Percentiles rank a stretch among this genome's conserved stretches.
These are phyloP conservation scores for Nannochloropsis gaditana DNA, from an alignment of 108 stramenopile genomes.

Conservation along the genomic window DNA sequence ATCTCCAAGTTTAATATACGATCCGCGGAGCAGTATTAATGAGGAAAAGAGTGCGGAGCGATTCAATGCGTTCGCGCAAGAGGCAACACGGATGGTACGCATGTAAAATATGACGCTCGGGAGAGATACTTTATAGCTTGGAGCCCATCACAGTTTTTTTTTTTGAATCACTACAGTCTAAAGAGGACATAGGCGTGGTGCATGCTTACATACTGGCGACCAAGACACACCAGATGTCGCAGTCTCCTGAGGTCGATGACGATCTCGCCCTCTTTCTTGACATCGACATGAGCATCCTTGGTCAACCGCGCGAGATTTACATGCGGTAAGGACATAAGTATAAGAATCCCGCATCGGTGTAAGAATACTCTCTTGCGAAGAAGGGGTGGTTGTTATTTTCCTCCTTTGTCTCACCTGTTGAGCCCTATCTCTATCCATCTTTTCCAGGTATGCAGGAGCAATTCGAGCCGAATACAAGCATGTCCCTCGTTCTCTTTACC, in stretches of 20 bases:
- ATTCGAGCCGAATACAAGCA: not conserved
- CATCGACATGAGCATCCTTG: not conserved
- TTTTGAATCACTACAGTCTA: not conserved
- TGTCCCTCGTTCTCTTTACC: not conserved
- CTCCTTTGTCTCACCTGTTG: not conserved
- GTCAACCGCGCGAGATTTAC: not conserved
- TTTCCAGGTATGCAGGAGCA: not conserved
- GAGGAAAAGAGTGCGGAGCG: not conserved
- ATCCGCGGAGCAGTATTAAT: not conserved
- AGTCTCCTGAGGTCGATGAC: not conserved
- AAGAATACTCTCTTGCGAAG: not conserved
- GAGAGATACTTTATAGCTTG: not conserved
- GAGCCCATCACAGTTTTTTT: no score
- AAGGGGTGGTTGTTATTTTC: not conserved
- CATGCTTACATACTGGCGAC: not conserved
- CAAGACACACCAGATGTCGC: not conserved
- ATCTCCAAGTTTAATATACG: not conserved
- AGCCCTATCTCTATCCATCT: not conserved
- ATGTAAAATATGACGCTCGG: not conserved
- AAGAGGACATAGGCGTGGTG: not conserved
- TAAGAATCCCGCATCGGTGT: not conserved
- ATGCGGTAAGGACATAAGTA: not conserved
- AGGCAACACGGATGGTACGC: not conserved
- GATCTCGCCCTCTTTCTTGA: slow-evolving; percentile 1
- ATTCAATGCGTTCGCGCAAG: not conserved